phyloP scores from a whole-genome alignment of 257 asterid genomes.

The Solanum piurae region DNA sequence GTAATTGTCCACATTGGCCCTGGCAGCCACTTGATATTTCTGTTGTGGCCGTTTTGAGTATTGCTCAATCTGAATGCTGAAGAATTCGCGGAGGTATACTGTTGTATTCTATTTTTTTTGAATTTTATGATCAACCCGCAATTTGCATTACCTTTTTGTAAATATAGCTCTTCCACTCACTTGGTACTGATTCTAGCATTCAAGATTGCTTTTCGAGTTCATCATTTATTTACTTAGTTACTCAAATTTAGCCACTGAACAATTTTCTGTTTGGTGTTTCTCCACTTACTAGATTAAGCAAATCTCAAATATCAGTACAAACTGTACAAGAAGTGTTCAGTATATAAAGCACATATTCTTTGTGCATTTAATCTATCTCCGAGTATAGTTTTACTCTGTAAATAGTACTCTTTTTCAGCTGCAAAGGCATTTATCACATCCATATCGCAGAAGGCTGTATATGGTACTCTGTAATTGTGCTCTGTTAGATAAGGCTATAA shows the following conservation, averaged over 20 bases:
- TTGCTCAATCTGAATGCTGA: conserved; percentile 8
- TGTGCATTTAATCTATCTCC: neutral
- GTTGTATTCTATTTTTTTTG: conserved; percentile 15
- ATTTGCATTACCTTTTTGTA: conserved; percentile 11
- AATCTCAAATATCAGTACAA: neutral
- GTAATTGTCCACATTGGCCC: neutral
- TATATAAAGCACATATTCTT: neutral
- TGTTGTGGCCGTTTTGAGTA: conserved; percentile 6
- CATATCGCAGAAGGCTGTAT: neutral
- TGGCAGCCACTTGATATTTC: conserved; percentile 1
- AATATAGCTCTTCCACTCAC: neutral
- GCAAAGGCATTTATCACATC: neutral
- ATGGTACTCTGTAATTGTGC: neutral
- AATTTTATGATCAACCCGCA: neutral
- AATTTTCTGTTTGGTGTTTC: neutral
- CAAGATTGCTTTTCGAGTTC: neutral
- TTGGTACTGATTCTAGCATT: neutral
- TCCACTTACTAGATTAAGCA: neutral
- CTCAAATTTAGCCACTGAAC: neutral
- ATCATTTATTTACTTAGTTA: neutral
- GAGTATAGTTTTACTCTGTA: neutral
- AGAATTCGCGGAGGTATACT: conserved; percentile 13
- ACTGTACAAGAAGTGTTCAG: neutral
- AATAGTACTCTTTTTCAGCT: neutral
- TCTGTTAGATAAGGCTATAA: neutral